A percentile compares a stretch with the other conserved stretches of the same genome.
These are phyloP conservation scores for Solanum etuberosum DNA, from an alignment of 257 asterid species.

Conservation along the genomic window DNA sequence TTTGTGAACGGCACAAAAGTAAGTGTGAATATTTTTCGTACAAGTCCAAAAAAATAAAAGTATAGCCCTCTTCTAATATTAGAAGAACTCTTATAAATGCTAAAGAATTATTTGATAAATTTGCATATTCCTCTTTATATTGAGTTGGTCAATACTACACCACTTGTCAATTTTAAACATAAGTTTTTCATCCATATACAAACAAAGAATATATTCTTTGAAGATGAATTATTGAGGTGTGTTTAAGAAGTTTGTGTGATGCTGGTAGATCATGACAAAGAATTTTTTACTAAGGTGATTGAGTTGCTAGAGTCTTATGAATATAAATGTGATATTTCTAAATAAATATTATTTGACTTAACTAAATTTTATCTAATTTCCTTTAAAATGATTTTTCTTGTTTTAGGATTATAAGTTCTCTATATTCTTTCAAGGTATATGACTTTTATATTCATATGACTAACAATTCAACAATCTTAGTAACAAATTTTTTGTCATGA, in stretches of 20 bases:
- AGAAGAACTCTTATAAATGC: background rate
- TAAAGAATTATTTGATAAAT: background rate
- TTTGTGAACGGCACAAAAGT: too few species aligned
- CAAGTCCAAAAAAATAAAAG: background rate
- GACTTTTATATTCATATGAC: background rate
- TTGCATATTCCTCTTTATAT: background rate
- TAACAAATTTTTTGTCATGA: background rate
- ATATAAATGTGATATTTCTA: too few species aligned
- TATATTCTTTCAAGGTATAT: too few species aligned
- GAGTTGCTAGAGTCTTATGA: background rate
- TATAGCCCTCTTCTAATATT: background rate
- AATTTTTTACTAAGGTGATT: background rate
- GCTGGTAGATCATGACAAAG: background rate
- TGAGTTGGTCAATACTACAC: too few species aligned
- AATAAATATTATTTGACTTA: too few species aligned
- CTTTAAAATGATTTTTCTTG: background rate
- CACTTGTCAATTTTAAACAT: too few species aligned
- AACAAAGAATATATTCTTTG: too few species aligned
- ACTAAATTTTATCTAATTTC: background rate
- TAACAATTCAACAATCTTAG: background rate
- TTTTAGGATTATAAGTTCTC: background rate
- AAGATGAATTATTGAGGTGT: too few species aligned
- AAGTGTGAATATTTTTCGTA: too few species aligned
- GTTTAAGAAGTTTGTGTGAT: too few species aligned
- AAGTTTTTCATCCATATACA: too few species aligned